phyloP scores from a whole-genome alignment of 2,329 filamentous ascomycete genomes.

The Exserohilum turcica region DNA sequence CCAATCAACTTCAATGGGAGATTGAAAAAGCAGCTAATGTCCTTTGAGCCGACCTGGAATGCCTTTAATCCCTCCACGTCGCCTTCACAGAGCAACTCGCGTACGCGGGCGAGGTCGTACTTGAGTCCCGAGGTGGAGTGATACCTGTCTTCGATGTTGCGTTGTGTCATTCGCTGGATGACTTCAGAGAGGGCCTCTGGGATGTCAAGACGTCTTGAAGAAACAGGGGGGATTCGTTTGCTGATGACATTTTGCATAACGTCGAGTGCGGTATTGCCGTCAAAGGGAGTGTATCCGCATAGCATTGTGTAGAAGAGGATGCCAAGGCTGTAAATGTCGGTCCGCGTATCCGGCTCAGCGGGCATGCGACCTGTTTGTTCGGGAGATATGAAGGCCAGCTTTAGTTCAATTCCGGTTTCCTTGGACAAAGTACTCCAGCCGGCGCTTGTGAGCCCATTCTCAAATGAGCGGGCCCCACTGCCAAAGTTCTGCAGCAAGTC shows the following conservation, averaged over 20 bases:
- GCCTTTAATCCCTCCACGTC: conserved; percentile 72
- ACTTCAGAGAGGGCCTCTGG: conserved; percentile 82
- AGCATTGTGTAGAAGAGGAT: conserved; percentile 79
- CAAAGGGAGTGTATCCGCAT: conserved; percentile 78
- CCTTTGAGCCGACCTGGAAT: conserved; percentile 79
- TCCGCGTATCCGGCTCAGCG: conserved; percentile 82
- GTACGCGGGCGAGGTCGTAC: conserved; percentile 75
- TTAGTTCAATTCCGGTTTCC: conserved; percentile 84
- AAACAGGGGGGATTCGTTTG: conserved; percentile 76
- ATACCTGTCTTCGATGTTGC: conserved; percentile 85
- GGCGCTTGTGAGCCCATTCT: conserved; percentile 81
- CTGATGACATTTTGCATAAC: conserved; percentile 89
- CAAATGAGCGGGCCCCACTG: conserved; percentile 83
- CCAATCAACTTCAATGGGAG: conserved; percentile 83
- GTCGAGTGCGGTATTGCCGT: conserved; percentile 79
- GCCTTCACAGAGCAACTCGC: conserved; percentile 75
- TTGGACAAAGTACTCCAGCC: conserved; percentile 85
- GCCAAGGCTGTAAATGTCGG: conserved; percentile 91
- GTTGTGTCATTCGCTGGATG: conserved; percentile 90
- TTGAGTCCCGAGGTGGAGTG: conserved; percentile 87
- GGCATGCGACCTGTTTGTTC: conserved; percentile 94
- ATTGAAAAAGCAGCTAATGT: conserved; percentile 91
- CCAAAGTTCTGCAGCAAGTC: conserved; percentile 76
- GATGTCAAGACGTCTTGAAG: conserved; percentile 77
- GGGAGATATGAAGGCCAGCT: conserved; percentile 88